These are phyloP conservation scores for Termitomyces sp. DNA, from an alignment of 768 basidiomycete genomes.

Conservation along the genomic window DNA sequence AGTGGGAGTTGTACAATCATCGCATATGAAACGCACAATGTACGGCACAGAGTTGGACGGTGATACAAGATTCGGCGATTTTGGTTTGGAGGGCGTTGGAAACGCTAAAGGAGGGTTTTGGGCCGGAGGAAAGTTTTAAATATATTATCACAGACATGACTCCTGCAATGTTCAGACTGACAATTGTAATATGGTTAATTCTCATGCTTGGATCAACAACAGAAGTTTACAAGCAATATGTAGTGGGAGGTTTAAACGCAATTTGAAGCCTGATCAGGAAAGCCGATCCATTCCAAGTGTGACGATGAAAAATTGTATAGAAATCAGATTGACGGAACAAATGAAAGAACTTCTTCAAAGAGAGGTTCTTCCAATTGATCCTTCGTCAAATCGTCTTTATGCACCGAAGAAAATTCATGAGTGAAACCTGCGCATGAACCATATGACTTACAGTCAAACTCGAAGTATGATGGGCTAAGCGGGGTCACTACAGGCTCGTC, in stretches of 20 bases:
- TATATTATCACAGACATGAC: neutral
- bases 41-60: slow-evolving; percentile 80
- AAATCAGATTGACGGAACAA: slow-evolving; percentile 56
- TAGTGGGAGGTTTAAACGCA: slow-evolving; percentile 9
- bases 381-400: slow-evolving; percentile 72
- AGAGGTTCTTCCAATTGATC: slow-evolving; percentile 79
- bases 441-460: slow-evolving; percentile 69
- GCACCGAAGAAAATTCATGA: slow-evolving; percentile 30
- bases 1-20: slow-evolving; percentile 22
- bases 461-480: slow-evolving; percentile 82
- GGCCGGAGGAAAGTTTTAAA: slow-evolving; percentile 44
- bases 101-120: slow-evolving; percentile 49
- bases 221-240: slow-evolving; percentile 12
- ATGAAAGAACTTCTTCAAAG: slow-evolving; percentile 79
- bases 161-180: neutral
- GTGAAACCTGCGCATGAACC: neutral
- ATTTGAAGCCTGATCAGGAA: slow-evolving; percentile 2
- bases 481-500: slow-evolving; percentile 85
- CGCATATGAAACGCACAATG: slow-evolving; percentile 64
- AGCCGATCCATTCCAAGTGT: slow-evolving; percentile 8
- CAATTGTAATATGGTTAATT: neutral
- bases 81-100: slow-evolving; percentile 76
- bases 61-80: slow-evolving; percentile 83
- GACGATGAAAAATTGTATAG: neutral
- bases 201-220: slow-evolving; percentile 12